Evolutionary conservation across 2,329 filamentous ascomycete species (phyloP).

Genomic region (Cryphonectria parasitica): DNA sequence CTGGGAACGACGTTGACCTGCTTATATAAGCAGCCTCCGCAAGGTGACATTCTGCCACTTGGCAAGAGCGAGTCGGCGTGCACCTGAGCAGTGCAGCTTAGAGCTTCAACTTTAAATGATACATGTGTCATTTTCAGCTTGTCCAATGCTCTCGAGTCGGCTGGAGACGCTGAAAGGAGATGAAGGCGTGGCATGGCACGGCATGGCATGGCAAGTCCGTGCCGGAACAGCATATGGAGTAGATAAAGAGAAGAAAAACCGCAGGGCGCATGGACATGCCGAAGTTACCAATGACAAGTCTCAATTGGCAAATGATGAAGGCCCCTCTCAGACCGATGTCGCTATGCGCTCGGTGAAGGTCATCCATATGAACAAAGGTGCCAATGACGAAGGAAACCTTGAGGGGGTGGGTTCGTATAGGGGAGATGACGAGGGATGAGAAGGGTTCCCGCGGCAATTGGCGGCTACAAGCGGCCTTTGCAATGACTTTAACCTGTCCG

Average conservation of each 20-base stretch:
- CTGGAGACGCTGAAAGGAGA: too few species aligned
- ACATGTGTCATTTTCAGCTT: not conserved
- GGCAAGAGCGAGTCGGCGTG: not conserved
- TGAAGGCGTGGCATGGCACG: not conserved
- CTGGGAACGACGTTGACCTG: not conserved
- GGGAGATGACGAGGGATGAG: not conserved
- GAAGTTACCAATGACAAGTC: not conserved
- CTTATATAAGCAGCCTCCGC: not conserved
- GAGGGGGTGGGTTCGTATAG: not conserved
- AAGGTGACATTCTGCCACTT: not conserved
- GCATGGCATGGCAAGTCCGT: not conserved
- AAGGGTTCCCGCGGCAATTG: not conserved
- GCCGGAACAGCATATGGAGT: too few species aligned
- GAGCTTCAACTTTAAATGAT: not conserved
- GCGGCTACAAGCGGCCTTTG: not conserved
- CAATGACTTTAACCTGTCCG: not conserved
- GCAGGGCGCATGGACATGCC: not conserved
- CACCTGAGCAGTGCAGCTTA: not conserved
- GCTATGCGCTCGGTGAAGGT: not conserved
- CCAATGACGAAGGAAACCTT: not conserved
- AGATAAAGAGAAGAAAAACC: not conserved
- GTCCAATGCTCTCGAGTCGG: not conserved
- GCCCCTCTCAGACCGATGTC: not conserved
- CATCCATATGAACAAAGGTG: not conserved
- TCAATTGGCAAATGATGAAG: not conserved